Evolutionary conservation across 2,329 filamentous ascomycete species (phyloP), one percentile per base, ranked within the genome.

Genomic region (Ophiostoma sp.): DNA sequence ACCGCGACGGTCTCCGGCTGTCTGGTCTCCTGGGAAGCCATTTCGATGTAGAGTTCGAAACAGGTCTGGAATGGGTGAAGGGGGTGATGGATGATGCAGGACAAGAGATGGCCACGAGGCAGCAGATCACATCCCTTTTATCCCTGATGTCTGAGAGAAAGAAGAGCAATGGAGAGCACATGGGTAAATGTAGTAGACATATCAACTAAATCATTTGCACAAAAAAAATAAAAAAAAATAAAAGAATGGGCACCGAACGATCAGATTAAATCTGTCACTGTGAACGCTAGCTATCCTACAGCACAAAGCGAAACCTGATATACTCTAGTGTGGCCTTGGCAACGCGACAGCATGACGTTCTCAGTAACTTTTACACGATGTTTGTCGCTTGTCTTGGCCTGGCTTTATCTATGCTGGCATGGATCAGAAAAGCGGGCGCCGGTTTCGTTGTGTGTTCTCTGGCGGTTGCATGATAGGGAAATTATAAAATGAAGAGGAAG

Each of bases 111-210:
- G 5, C 49, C 49, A 55, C 49, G 49, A 55, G 49, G 49, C 49
- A 60, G 55, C 55, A 60, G 55, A 60, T 60, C 55, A 60, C 55
- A 60, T 60, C 55, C 55, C 7, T 36, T 60, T 60, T 60, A 60
- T 60, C 55, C 38, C 27, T 60, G 18, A 60, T 60, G 55, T 5
- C 27, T 18, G 52, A 14, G 12, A 14, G 14, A 5, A 47, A 5
- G 45, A 47, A 47, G 45, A 45, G 45, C 45, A 4, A 47, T 47
- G 45, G 1, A 47, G 12, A 14, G 14, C 5, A 11, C 5, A 12
- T 45, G 9, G 45, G 4, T 47, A n/a, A 14, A 47, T 47, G 45
- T n/a, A 27, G n/a, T 27, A 27, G 49, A 55, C 3, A 11, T 27
- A 55, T 9, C 11, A 52, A 11, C 18, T 27, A 55, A 8, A n/a